Evolutionary conservation across 2,329 filamentous ascomycete genomes (phyloP).

Genomic region (Cladosporium sp.): DNA sequence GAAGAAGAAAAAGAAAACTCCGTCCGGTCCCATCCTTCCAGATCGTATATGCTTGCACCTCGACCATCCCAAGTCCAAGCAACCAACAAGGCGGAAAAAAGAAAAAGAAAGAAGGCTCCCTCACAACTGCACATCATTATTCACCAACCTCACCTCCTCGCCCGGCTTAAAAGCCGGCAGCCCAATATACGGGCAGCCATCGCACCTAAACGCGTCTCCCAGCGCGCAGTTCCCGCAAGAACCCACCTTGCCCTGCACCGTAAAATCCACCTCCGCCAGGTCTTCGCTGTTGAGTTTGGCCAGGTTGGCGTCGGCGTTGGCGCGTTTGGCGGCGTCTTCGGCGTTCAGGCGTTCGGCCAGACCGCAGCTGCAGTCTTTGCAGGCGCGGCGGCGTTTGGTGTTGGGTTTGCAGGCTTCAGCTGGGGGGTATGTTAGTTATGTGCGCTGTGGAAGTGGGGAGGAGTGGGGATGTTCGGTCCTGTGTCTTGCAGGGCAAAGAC

Average conservation of each 20-base stretch:
- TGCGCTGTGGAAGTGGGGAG: neutral
- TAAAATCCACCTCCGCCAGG: conserved; percentile 88
- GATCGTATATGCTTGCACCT: too few species aligned
- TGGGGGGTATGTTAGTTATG: conserved; percentile 33
- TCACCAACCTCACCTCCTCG: conserved; percentile 83
- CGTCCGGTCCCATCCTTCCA: too few species aligned
- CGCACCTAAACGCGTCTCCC: conserved; percentile 69
- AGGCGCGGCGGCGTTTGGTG: conserved; percentile 84
- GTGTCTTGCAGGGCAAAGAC: conserved; percentile 16
- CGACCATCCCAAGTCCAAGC: too few species aligned
- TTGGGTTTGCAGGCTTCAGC: conserved; percentile 85
- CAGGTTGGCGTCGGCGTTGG: conserved; percentile 53
- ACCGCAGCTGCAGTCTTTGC: conserved; percentile 97
- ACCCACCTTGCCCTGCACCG: conserved; percentile 92
- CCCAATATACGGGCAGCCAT: conserved; percentile 77
- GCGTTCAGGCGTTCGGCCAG: conserved; percentile 77
- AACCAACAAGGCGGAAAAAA: too few species aligned
- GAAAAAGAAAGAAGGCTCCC: too few species aligned
- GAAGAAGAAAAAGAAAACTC: too few species aligned
- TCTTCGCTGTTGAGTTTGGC: conserved; percentile 69
- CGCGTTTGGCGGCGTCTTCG: conserved; percentile 70
- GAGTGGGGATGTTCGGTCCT: neutral
- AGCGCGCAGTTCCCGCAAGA: conserved; percentile 92
- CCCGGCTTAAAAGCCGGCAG: conserved; percentile 95
- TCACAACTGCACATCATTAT: conserved; percentile 78